A percentile compares a stretch with the other conserved stretches of the same genome.
Conservation (phyloP, 805 yeast genomes). For the Ogataea salicorniae region DNA sequence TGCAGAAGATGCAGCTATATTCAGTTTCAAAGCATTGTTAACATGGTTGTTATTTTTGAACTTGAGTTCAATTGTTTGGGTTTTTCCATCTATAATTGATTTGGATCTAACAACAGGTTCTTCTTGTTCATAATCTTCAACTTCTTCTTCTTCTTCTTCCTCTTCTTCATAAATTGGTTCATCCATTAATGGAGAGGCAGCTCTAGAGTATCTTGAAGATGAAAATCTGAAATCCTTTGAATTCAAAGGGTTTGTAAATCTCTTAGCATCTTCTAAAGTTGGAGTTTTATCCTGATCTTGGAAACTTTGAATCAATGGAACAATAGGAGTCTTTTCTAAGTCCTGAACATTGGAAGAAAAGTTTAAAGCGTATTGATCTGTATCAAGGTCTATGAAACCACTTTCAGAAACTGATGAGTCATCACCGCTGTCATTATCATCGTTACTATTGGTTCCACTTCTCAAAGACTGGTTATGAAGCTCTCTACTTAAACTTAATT, state of each 20-base stretch:
- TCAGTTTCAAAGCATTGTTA: too few species aligned
- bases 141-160: conserved; percentile 22
- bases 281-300: conserved; percentile 6
- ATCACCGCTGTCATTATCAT: background rate
- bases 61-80: background rate
- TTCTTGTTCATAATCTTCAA: conserved; percentile 9
- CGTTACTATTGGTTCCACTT: conserved; percentile 5
- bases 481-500: conserved; percentile 3
- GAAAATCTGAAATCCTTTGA: conserved; percentile 11
- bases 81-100: background rate
- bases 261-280: conserved; percentile 9
- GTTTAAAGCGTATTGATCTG: conserved; percentile 3
- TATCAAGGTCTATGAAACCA: conserved; percentile 20
- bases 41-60: background rate
- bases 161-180: conserved; percentile 21
- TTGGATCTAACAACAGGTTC: background rate
- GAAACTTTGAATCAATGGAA: conserved; percentile 2
- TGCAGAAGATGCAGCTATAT: too few species aligned
- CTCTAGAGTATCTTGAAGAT: conserved; percentile 8
- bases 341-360: conserved; percentile 9
- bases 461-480: conserved; percentile 3
- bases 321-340: conserved; percentile 19
- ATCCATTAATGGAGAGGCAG: conserved; percentile 14
- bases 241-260: conserved; percentile 20
- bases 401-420: conserved; percentile 22